A percentile compares a stretch with the other conserved stretches of the same genome.
Evolutionary conservation across 2,329 filamentous ascomycete genomes (phyloP).

Genomic region (Rutstroemia sp.): DNA sequence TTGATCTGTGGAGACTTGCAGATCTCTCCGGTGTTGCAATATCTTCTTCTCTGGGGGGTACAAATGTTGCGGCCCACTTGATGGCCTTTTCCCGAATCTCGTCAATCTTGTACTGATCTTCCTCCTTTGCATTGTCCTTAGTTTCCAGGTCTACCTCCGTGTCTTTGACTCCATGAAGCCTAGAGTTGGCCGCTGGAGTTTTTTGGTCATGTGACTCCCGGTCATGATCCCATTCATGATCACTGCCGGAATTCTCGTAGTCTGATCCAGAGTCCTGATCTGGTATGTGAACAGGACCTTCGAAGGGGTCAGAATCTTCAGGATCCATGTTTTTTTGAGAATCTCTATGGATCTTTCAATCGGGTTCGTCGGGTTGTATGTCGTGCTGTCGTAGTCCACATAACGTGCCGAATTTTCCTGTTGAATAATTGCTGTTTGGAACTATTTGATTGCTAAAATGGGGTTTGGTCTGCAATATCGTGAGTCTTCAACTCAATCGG

Average conservation of each 20-base stretch:
- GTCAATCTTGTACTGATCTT: conserved; percentile 7
- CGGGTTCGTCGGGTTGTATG: conserved; percentile 11
- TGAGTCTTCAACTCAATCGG: too few relatives aligned
- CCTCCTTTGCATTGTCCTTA: not conserved
- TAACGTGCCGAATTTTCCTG: conserved; percentile 6
- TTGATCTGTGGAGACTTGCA: not conserved
- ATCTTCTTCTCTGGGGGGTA: conserved; percentile 18
- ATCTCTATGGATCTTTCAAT: conserved; percentile 11
- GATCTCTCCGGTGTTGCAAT: conserved; percentile 19
- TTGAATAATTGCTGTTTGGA: not conserved
- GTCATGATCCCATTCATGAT: conserved; percentile 12
- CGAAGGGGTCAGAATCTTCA: conserved; percentile 12
- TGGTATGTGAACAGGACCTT: not conserved
- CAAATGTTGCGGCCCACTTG: conserved; percentile 25
- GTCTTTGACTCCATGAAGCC: not conserved
- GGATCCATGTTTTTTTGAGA: conserved; percentile 13
- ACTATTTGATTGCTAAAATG: too few relatives aligned
- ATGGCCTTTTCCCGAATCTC: conserved; percentile 14
- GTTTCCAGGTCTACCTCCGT: not conserved
- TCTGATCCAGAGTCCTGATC: conserved; percentile 25
- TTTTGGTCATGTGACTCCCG: conserved; percentile 11
- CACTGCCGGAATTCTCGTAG: conserved; percentile 20
- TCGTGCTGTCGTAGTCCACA: conserved; percentile 11
- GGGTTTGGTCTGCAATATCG: too few relatives aligned
- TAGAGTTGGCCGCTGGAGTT: not conserved